A percentile compares a stretch with the other conserved stretches of the same genome.
Evolutionary conservation across 2,329 filamentous ascomycete species (phyloP).

Genomic region (Ophioceras dolichostomum): DNA sequence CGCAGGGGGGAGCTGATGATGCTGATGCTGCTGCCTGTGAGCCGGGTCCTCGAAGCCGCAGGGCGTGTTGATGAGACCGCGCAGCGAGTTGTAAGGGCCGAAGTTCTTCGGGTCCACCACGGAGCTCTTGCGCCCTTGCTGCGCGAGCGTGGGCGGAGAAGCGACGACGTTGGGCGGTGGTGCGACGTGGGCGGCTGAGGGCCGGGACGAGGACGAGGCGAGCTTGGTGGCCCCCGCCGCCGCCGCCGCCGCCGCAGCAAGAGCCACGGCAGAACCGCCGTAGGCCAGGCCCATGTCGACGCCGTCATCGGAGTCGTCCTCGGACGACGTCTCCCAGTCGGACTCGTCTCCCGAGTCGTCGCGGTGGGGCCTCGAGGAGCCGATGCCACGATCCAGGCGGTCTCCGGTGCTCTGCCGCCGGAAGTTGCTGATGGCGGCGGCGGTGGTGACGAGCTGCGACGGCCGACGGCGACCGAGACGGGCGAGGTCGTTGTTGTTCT

Average conservation of each 20-base stretch:
- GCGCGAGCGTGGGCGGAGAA: slow-evolving; percentile 15
- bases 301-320: slow-evolving; percentile 23
- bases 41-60: slow-evolving; percentile 42
- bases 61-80: slow-evolving; percentile 40
- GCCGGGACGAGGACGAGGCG: no score
- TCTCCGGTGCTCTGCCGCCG: slow-evolving; percentile 24
- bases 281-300: slow-evolving; percentile 28
- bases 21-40: no score
- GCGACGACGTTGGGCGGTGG: no score
- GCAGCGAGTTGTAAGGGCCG: slow-evolving; percentile 49
- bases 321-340: slow-evolving; percentile 43
- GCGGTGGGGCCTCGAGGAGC: slow-evolving; percentile 24
- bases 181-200: no score
- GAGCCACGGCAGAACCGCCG: slow-evolving; percentile 17
- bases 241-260: slow-evolving; percentile 14
- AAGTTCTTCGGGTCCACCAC: slow-evolving; percentile 47
- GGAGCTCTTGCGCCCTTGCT: slow-evolving; percentile 28
- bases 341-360: slow-evolving; percentile 29
- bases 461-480: slow-evolving; percentile 22
- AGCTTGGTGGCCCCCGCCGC: no score
- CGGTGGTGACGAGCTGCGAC: slow-evolving; percentile 25
- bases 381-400: slow-evolving; percentile 21
- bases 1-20: no score
- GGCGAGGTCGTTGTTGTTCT: slow-evolving; percentile 37
- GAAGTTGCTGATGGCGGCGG: slow-evolving; percentile 27